Percentiles rank a stretch among this genome's conserved stretches.
Conservation (phyloP, 2,329 filamentous ascomycete genomes). For the Botrytis aclada region DNA sequence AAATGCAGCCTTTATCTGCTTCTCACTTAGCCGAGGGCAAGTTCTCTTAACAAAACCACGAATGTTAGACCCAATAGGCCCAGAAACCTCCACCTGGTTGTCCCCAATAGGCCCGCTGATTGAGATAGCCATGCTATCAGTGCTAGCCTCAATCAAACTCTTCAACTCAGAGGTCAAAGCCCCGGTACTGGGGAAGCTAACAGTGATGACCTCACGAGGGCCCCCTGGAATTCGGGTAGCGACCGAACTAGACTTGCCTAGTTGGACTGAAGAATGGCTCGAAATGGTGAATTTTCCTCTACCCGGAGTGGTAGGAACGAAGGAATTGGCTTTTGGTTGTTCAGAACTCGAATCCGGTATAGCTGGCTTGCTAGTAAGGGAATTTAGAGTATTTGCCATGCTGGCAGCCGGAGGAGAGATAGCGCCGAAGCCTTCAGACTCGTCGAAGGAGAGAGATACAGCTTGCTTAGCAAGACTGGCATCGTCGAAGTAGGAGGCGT, state of each 20-base stretch:
- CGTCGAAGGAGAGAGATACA: neutral
- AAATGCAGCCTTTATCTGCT: neutral
- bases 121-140: no score
- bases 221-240: no score
- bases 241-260: neutral
- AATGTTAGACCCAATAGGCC: constrained; percentile 1
- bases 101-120: neutral
- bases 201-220: neutral
- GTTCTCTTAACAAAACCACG: neutral
- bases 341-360: neutral
- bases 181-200: neutral
- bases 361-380: neutral
- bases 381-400: neutral
- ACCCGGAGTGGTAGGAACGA: neutral
- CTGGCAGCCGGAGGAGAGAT: neutral
- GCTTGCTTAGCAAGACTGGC: neutral
- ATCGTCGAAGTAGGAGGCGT: neutral
- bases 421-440: neutral
- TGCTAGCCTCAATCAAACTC: neutral
- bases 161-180: neutral
- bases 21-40: neutral
- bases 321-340: no score
- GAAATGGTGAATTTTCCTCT: neutral
- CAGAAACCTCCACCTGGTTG: neutral
- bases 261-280: neutral